Evolutionary conservation across 495 filamentous ascomycete species (phyloP).

Genomic region (Aspergillus avenaceus): DNA sequence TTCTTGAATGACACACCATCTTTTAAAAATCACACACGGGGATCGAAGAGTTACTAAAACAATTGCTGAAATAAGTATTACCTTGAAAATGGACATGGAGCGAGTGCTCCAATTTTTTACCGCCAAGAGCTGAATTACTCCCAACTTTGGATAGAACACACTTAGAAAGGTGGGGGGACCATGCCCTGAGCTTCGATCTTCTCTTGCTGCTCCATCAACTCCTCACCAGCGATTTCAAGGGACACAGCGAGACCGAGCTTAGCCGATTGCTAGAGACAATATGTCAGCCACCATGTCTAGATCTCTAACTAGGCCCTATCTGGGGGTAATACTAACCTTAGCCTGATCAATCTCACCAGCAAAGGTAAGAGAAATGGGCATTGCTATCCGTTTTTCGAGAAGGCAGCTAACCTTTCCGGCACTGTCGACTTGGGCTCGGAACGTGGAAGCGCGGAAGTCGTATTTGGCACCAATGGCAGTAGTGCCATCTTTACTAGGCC

Average conservation of each 20-base stretch:
- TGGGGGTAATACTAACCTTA: constrained; percentile 60
- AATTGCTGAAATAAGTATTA: constrained; percentile 29
- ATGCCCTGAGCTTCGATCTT: constrained; percentile 46
- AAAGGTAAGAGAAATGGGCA: constrained; percentile 86
- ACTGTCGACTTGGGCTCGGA: constrained; percentile 93
- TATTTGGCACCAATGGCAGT: constrained; percentile 95
- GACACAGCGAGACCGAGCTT: constrained; percentile 94
- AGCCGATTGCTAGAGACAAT: constrained; percentile 69
- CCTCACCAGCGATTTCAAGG: constrained; percentile 84
- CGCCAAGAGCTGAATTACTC: constrained; percentile 6
- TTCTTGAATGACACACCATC: constrained; percentile 26
- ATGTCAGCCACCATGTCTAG: constrained; percentile 12
- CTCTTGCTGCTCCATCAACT: constrained; percentile 90
- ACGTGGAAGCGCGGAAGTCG: constrained; percentile 91
- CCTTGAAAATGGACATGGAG: constrained; percentile 4
- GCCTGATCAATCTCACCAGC: constrained; percentile 95
- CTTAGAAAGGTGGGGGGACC: constrained; percentile 52
- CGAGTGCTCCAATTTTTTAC: constrained; percentile 4
- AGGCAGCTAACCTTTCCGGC: constrained; percentile 88
- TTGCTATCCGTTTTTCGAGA: constrained; percentile 91
- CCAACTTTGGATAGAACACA: constrained; percentile 5
- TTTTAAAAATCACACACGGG: constrained; percentile 27
- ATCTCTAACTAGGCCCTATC: constrained; percentile 7
- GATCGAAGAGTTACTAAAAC: constrained; percentile 49
- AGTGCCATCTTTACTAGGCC: constrained; percentile 73